Base-by-base conservation (phyloP, 768 basidiomycete genomes). In the Xerocomellus intermedius region DNA sequence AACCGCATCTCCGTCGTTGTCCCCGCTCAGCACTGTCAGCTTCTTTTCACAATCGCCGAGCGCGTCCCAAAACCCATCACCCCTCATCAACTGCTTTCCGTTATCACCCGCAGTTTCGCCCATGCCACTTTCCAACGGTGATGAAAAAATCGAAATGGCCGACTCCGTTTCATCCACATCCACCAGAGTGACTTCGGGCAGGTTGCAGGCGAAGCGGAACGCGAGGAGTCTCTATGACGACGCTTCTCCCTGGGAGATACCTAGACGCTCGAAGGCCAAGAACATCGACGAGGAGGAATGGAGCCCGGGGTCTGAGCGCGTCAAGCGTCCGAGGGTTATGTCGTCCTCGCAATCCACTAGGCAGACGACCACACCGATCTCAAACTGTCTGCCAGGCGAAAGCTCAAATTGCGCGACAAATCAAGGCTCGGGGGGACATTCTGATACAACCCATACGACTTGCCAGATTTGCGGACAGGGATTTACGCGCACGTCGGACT, bases 271-370 rank as follows among this genome's bases (percentile, higher is more conserved):
- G 16, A 68, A 50, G 24, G 33, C 32, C 19, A 64, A 48, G 36
- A 53, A 58, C 8, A 13, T 35, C 35, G 66, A 67, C 17, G 66
- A 69, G 1, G 64, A 62, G 0, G 66, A 67, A 16, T 67, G 67
- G 65, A 50, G 5, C 1, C 66, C 67, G 0, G 22, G 1, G 2
- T 35, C 14, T 16, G 44, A 33, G 32, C 57, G 57, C 3, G 33
- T 35, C 14, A 64, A 55, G 44, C 59, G 48, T 30, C n/a, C 30
- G 3, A 56, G 45, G 16, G 10, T 17, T 4, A 21, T 16, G 5
- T 32, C 43, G 1, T 44, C 46, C 9, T 41, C 43, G 3, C 43
- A 50, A 14, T 30, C 54, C 6, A 30, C 46, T 6, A 26, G 41
- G 8, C 46, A 36, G 7, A 9, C 3, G 13, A 8, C 6, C 2